Conservation (phyloP, 1,284 basidiomycete species). For the Afroboletus lepidellus region DNA sequence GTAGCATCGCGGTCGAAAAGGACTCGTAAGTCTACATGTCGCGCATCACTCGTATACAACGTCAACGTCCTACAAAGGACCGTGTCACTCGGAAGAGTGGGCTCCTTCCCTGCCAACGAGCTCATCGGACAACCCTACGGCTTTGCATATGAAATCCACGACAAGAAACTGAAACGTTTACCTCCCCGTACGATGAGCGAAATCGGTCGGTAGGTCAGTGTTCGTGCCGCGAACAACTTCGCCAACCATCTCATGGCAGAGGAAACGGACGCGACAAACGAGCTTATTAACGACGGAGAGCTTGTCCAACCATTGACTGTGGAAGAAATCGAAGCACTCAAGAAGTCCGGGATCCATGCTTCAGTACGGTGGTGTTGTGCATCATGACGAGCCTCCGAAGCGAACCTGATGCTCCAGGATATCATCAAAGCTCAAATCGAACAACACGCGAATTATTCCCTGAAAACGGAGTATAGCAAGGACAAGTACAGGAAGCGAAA, state of each 20-base stretch:
- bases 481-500: conserved; percentile 96
- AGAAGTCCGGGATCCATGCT: conserved; percentile 72
- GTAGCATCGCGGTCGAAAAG: conserved; percentile 62
- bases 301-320: conserved; percentile 76
- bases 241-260: conserved; percentile 44
- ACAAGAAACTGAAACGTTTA: conserved; percentile 62
- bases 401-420: conserved; percentile 53
- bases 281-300: conserved; percentile 81
- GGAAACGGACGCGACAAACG: conserved; percentile 89
- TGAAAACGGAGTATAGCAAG: conserved; percentile 96
- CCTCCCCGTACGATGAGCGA: conserved; percentile 68
- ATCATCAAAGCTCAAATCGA: conserved; percentile 93
- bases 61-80: conserved; percentile 43
- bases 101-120: conserved; percentile 67
- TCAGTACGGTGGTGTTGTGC: conserved; percentile 47
- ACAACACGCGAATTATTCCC: conserved; percentile 82
- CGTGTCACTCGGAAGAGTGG: conserved; percentile 70
- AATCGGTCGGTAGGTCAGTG: conserved; percentile 52
- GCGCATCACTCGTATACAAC: conserved; percentile 6
- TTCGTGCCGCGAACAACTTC: conserved; percentile 1
- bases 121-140: conserved; percentile 76
- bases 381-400: conserved; percentile 2
- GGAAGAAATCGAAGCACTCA: conserved; percentile 79
- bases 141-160: conserved; percentile 71
- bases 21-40: conserved; percentile 51